A percentile compares a stretch with the other conserved stretches of the same genome.
phyloP scores from a whole-genome alignment of 352 stramenopile species.

The Phytophthora idaei region DNA sequence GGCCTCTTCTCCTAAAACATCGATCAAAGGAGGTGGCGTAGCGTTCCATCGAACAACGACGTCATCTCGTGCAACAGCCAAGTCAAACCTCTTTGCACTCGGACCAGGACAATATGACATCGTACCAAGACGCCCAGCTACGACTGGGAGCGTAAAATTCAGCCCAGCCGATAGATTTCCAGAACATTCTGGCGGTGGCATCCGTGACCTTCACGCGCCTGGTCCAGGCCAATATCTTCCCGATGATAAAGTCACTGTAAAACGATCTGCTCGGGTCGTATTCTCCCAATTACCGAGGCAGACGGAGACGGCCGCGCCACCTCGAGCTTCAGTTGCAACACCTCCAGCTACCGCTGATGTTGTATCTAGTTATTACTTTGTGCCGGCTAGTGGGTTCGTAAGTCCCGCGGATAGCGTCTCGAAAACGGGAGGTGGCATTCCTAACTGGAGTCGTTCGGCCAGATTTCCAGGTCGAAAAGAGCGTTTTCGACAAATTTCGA shows the following conservation, averaged over 20 bases:
- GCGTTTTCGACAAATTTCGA: slow-evolving; percentile 13
- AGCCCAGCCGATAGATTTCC: slow-evolving; percentile 64
- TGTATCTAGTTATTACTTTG: slow-evolving; percentile 70
- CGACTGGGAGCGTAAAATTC: slow-evolving; percentile 53
- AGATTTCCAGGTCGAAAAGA: slow-evolving; percentile 37
- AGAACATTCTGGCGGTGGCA: slow-evolving; percentile 45
- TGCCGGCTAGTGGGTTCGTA: slow-evolving; percentile 46
- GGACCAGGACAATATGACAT: slow-evolving; percentile 68
- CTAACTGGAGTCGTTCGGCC: slow-evolving; percentile 50
- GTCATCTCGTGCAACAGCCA: slow-evolving; percentile 34
- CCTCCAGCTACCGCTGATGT: slow-evolving; percentile 43
- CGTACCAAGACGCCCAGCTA: slow-evolving; percentile 25
- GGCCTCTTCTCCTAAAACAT: slow-evolving; percentile 15
- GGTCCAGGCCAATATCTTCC: slow-evolving; percentile 61
- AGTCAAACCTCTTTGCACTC: slow-evolving; percentile 48
- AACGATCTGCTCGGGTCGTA: slow-evolving; percentile 40
- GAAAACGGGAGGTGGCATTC: slow-evolving; percentile 31
- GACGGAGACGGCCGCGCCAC: slow-evolving; percentile 36
- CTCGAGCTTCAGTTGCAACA: slow-evolving; percentile 24
- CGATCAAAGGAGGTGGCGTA: slow-evolving; percentile 39
- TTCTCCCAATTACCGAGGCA: slow-evolving; percentile 60
- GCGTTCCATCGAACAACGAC: slow-evolving; percentile 49
- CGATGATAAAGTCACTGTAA: slow-evolving; percentile 37
- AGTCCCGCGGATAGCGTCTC: slow-evolving; percentile 16
- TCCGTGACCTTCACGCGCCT: slow-evolving; percentile 27